Conservation (phyloP, 108 stramenopile species). For the Cylindrotheca closterium region DNA sequence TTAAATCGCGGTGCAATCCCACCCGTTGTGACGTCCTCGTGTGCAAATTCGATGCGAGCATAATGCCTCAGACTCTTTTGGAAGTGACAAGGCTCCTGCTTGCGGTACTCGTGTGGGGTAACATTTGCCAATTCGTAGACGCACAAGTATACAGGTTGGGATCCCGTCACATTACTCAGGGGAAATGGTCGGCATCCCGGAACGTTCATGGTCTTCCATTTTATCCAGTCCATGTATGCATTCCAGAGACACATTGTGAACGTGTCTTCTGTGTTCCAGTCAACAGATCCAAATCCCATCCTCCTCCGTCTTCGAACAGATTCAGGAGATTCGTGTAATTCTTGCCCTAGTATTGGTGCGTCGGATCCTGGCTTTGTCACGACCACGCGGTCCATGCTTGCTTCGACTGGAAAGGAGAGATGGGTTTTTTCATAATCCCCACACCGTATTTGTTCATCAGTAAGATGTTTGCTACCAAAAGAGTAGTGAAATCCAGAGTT, state of each 20-base stretch:
- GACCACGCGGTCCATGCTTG: conserved; percentile 74
- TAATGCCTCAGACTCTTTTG: conserved; percentile 38
- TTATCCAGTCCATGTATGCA: conserved; percentile 50
- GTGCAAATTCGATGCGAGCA: conserved; percentile 44
- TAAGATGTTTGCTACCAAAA: conserved; percentile 24
- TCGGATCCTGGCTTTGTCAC: conserved; percentile 58
- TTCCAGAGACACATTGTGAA: conserved; percentile 71
- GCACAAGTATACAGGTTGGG: conserved; percentile 57
- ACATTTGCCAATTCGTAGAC: conserved; percentile 46
- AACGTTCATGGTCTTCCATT: conserved; percentile 62
- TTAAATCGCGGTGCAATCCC: conserved; percentile 29
- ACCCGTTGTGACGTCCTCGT: conserved; percentile 28
- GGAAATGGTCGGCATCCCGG: conserved; percentile 62
- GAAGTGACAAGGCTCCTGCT: conserved; percentile 36
- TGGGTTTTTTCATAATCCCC: conserved; percentile 62
- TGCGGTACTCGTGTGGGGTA: conserved; percentile 38
- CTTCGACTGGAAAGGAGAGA: conserved; percentile 69
- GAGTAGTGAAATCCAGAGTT: conserved; percentile 68
- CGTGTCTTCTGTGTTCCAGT: conserved; percentile 58
- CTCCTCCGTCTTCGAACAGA: conserved; percentile 47
- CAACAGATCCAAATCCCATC: conserved; percentile 51
- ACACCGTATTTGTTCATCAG: conserved; percentile 6
- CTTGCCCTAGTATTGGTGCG: conserved; percentile 60
- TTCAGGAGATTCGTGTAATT: conserved; percentile 49
- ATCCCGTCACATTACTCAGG: conserved; percentile 46